phyloP scores from a whole-genome alignment of 2,329 filamentous ascomycete species.

The Colletotrichum tabaci region DNA sequence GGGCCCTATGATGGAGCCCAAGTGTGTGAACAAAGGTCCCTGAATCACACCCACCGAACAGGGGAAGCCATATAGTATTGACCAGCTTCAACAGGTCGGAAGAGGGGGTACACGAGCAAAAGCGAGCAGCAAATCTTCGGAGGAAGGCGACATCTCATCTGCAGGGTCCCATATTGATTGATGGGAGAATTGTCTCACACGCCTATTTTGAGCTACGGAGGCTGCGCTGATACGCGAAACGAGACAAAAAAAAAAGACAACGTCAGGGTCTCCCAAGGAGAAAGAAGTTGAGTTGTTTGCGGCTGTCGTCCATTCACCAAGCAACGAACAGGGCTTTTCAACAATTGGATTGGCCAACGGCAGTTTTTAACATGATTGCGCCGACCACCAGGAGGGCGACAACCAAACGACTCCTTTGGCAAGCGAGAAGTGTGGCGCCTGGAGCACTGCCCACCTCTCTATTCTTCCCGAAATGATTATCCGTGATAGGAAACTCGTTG shows the following conservation, averaged over 20 bases:
- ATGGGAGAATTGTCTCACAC: conserved; percentile 32
- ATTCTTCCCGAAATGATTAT: background rate
- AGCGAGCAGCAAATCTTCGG: conserved; percentile 9
- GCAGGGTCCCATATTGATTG: conserved; percentile 32
- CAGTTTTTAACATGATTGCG: background rate
- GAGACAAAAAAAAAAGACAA: conserved; percentile 27
- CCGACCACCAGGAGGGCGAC: background rate
- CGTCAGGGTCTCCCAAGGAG: background rate
- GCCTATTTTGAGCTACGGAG: conserved; percentile 31
- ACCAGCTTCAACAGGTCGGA: background rate
- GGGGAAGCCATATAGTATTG: conserved; percentile 16
- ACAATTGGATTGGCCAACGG: background rate
- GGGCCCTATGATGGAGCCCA: conserved; percentile 23
- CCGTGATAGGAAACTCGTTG: conserved; percentile 15
- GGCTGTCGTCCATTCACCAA: conserved; percentile 3
- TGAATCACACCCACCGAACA: conserved; percentile 13
- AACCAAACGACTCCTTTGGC: conserved; percentile 32
- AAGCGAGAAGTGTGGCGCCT: conserved; percentile 1
- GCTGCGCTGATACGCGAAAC: conserved; percentile 28
- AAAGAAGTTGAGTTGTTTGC: conserved; percentile 11
- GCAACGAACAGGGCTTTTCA: background rate
- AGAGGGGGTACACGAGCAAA: conserved; percentile 9
- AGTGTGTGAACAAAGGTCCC: conserved; percentile 36
- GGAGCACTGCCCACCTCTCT: conserved; percentile 1
- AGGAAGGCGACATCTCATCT: conserved; percentile 15